These are phyloP conservation scores for Chaetomium fimeti DNA, from an alignment of 495 filamentous ascomycete genomes.

Conservation along the genomic window DNA sequence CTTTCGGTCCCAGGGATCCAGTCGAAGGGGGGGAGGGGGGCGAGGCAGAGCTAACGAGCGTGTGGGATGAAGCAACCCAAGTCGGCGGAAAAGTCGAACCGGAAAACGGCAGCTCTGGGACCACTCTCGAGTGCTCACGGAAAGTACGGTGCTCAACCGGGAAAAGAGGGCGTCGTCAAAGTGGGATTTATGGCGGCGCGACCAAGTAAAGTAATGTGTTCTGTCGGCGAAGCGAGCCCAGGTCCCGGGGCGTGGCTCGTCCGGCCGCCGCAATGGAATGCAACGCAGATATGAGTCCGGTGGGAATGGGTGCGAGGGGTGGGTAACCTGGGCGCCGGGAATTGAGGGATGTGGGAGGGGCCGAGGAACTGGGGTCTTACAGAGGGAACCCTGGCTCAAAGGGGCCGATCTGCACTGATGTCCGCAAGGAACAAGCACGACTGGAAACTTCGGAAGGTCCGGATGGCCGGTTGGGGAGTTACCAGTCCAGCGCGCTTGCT, in stretches of 20 bases:
- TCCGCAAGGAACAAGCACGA: background rate
- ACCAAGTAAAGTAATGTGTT: background rate
- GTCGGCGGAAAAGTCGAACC: background rate
- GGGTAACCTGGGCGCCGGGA: slow-evolving; percentile 31
- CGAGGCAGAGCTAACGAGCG: slow-evolving; percentile 4
- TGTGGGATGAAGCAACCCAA: slow-evolving; percentile 6
- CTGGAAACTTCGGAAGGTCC: slow-evolving; percentile 1
- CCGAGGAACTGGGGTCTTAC: background rate
- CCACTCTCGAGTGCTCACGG: background rate
- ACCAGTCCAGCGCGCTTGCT: background rate
- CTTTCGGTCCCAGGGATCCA: background rate
- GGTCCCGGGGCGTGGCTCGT: slow-evolving; percentile 20
- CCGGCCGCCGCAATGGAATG: slow-evolving; percentile 32
- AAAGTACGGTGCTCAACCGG: background rate
- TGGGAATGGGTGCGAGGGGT: slow-evolving; percentile 16
- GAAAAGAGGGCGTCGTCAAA: background rate
- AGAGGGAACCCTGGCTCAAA: background rate
- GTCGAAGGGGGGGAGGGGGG: too few species aligned
- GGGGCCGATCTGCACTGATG: slow-evolving; percentile 5
- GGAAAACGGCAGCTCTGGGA: background rate
- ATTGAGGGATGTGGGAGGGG: slow-evolving; percentile 1
- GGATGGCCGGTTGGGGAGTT: slow-evolving; percentile 2
- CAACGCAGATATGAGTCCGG: slow-evolving; percentile 26
- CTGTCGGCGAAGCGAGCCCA: slow-evolving; percentile 11
- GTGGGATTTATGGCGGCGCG: slow-evolving; percentile 5